Conservation (phyloP, 2,329 filamentous ascomycete genomes). For the Paracoccidioides lutzii region DNA sequence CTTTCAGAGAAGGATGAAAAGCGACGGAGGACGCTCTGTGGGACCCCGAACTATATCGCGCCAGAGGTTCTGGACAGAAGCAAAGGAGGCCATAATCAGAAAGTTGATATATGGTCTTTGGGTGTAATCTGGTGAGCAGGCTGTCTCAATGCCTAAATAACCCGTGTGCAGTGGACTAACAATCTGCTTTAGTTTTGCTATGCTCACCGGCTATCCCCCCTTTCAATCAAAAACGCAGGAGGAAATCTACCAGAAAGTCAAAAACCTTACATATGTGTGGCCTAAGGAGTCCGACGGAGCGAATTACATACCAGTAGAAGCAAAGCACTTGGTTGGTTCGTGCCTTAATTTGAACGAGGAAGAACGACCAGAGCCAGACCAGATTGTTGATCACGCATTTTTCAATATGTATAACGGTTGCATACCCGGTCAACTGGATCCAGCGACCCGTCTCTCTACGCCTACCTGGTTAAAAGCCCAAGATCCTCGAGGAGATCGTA, state of each 20-base stretch:
- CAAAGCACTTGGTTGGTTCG: slow-evolving; percentile 35
- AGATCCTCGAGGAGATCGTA: slow-evolving; percentile 35
- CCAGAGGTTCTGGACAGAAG: slow-evolving; percentile 92
- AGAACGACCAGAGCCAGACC: slow-evolving; percentile 37
- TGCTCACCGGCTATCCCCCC: slow-evolving; percentile 90
- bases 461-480: slow-evolving; percentile 33
- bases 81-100: slow-evolving; percentile 89
- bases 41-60: slow-evolving; percentile 96
- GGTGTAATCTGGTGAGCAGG: slow-evolving; percentile 80
- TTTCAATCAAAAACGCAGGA: slow-evolving; percentile 64
- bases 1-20: slow-evolving; percentile 80
- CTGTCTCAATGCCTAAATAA: background rate
- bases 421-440: slow-evolving; percentile 33
- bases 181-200: slow-evolving; percentile 60
- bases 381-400: slow-evolving; percentile 38
- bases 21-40: slow-evolving; percentile 83
- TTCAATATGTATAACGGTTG: slow-evolving; percentile 38
- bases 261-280: slow-evolving; percentile 37
- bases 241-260: slow-evolving; percentile 39
- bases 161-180: slow-evolving; percentile 11
- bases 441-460: slow-evolving; percentile 25
- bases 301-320: slow-evolving; percentile 38
- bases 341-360: slow-evolving; percentile 37
- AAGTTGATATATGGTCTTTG: slow-evolving; percentile 96
- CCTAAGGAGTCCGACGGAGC: slow-evolving; percentile 31